Conservation (phyloP, 2,329 filamentous ascomycete genomes). For the Phaeophleospora eucalypticola region DNA sequence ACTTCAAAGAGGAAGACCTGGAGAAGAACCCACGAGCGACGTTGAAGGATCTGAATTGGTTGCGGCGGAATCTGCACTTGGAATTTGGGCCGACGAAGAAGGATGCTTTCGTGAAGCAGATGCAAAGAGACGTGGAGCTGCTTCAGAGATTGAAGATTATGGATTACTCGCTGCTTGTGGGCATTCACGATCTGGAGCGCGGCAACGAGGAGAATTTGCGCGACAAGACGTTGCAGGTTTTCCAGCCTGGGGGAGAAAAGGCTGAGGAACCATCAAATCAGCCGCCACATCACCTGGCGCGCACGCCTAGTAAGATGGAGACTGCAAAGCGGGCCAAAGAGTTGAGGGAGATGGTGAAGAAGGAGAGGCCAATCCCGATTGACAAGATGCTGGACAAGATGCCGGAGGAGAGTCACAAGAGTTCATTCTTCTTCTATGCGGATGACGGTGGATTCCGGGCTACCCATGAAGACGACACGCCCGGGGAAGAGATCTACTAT, state of each 20-base stretch:
- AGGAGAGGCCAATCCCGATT: slow-evolving; percentile 90
- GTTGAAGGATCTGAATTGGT: slow-evolving; percentile 94
- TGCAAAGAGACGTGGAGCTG: slow-evolving; percentile 79
- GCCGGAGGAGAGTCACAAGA: slow-evolving; percentile 75
- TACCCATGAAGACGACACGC: slow-evolving; percentile 81
- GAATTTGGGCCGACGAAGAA: slow-evolving; percentile 89
- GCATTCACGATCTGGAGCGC: slow-evolving; percentile 83
- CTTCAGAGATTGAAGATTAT: slow-evolving; percentile 90
- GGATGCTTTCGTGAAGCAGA: slow-evolving; percentile 79
- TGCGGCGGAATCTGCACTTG: slow-evolving; percentile 76
- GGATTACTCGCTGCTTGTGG: slow-evolving; percentile 95
- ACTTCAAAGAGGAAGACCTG: slow-evolving; percentile 83
- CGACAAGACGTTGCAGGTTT: slow-evolving; percentile 86
- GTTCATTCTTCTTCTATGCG: slow-evolving; percentile 76
- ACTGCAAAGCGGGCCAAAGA: slow-evolving; percentile 87
- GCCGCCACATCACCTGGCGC: slow-evolving; percentile 57
- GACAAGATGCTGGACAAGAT: slow-evolving; percentile 77
- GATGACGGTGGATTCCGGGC: slow-evolving; percentile 92
- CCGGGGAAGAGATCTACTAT: slow-evolving; percentile 93
- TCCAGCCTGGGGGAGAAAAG: slow-evolving; percentile 74
- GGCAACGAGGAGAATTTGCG: slow-evolving; percentile 94
- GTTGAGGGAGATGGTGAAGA: slow-evolving; percentile 84
- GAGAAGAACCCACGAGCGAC: slow-evolving; percentile 88
- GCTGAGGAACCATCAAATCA: slow-evolving; percentile 24
- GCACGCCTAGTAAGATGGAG: slow-evolving; percentile 91